Conservation (phyloP, 176 grass and related monocot genomes). For the Dendrocalamus sinicus region DNA sequence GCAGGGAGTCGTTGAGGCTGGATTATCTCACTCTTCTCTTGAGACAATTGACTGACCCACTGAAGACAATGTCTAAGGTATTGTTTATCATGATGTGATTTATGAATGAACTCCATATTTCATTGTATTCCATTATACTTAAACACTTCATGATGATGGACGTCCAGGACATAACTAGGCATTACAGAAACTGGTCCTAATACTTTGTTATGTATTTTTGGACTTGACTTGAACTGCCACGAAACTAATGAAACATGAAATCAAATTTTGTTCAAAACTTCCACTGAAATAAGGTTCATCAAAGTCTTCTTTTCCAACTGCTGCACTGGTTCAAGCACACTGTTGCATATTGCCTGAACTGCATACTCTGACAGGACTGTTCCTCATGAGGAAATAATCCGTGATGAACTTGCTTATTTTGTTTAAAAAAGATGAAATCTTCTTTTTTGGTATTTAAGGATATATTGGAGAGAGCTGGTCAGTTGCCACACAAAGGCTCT, state of each 20-base stretch:
- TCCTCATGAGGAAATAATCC: background rate
- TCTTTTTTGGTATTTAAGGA: slow-evolving; percentile 4
- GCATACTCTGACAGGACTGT: background rate
- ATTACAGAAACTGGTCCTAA: background rate
- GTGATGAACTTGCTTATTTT: slow-evolving; percentile 24
- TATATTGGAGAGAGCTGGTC: slow-evolving; percentile 11
- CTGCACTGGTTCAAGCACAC: slow-evolving; percentile 1
- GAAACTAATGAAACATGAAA: slow-evolving; percentile 15
- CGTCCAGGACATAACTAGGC: background rate
- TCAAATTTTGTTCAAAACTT: background rate
- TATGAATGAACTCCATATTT: slow-evolving; percentile 29
- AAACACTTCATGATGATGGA: slow-evolving; percentile 11
- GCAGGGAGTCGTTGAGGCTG: slow-evolving; percentile 80
- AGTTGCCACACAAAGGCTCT: slow-evolving; percentile 6
- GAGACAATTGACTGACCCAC: slow-evolving; percentile 69
- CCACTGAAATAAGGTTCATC: background rate
- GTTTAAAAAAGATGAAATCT: background rate
- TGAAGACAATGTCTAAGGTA: slow-evolving; percentile 83
- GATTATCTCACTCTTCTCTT: slow-evolving; percentile 89
- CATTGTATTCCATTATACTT: slow-evolving; percentile 18
- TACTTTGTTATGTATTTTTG: background rate
- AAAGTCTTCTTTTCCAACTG: slow-evolving; percentile 6
- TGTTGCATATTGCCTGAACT: slow-evolving; percentile 25
- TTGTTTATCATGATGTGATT: slow-evolving; percentile 39
- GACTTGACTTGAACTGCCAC: slow-evolving; percentile 3